Percentiles rank a stretch among this genome's conserved stretches.
Evolutionary conservation across 164 flowering plant genomes (phyloP).

Genomic region (Tinospora cordifolia): DNA sequence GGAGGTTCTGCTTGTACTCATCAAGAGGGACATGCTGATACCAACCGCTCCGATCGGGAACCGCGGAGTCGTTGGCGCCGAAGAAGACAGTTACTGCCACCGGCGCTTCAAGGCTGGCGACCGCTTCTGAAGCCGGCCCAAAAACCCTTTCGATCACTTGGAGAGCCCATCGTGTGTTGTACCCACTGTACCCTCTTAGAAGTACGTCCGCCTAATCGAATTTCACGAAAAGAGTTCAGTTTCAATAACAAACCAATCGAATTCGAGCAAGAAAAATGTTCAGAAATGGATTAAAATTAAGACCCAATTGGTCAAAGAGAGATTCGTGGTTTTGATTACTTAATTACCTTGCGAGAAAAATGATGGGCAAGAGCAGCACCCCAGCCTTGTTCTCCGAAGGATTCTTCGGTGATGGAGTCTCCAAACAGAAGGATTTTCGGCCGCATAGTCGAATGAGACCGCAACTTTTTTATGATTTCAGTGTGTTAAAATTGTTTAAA

Average conservation of each 20-base stretch:
- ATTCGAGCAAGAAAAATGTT: no score
- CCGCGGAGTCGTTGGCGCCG: conserved; percentile 78
- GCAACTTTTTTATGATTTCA: no score
- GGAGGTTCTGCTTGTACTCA: conserved; percentile 68
- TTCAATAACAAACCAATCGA: no score
- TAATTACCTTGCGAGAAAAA: conserved; percentile 52
- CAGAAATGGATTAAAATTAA: no score
- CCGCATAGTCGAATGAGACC: conserved; percentile 44
- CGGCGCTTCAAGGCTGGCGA: no score
- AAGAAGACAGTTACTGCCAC: conserved; percentile 70
- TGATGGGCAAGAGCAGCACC: conserved; percentile 62
- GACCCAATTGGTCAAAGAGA: no score
- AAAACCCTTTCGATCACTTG: conserved; percentile 42
- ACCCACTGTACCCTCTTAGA: conserved; percentile 78
- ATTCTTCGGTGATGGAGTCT: conserved; percentile 78
- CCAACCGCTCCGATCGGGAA: conserved; percentile 50
- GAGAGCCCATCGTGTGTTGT: conserved; percentile 79
- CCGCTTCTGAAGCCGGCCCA: conserved; percentile 18
- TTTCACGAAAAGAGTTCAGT: no score
- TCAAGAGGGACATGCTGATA: conserved; percentile 69
- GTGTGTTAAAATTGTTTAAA: no score
- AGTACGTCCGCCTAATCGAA: conserved; percentile 58
- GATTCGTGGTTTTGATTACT: no score
- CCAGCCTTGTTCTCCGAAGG: conserved; percentile 66
- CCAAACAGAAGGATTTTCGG: conserved; percentile 75